Conservation (phyloP, 768 basidiomycete genomes). For the Tephrocybe sp. region DNA sequence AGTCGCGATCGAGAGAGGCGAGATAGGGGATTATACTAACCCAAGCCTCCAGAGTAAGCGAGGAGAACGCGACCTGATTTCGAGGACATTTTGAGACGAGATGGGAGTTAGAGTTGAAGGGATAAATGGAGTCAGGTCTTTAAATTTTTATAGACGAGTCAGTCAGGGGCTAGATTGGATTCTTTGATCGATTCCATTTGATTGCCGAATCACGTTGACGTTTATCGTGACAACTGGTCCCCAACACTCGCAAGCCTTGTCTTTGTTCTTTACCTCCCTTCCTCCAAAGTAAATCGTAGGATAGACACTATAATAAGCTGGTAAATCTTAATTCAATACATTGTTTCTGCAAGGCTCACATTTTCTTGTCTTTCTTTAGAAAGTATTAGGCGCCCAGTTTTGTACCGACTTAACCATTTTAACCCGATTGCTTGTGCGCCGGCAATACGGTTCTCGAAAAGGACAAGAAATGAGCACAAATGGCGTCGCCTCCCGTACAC, state of each 20-base stretch:
- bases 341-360: too few relatives aligned
- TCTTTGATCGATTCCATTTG: slow-evolving; percentile 7
- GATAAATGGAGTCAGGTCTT: background rate
- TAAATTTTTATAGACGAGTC: slow-evolving; percentile 4
- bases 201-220: slow-evolving; percentile 5
- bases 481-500: background rate
- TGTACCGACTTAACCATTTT: too few relatives aligned
- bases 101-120: slow-evolving; percentile 1
- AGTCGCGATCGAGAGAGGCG: slow-evolving; percentile 9
- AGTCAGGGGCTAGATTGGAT: slow-evolving; percentile 5
- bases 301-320: too few relatives aligned
- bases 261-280: background rate
- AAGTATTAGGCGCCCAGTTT: too few relatives aligned
- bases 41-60: slow-evolving; percentile 97
- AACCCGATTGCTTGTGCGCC: background rate
- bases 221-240: background rate
- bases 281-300: too few relatives aligned
- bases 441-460: background rate
- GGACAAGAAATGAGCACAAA: background rate
- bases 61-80: slow-evolving; percentile 85
- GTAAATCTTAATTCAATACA: too few relatives aligned
- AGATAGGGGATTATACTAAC: slow-evolving; percentile 51
- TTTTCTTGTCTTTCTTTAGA: too few relatives aligned
- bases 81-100: slow-evolving; percentile 38
- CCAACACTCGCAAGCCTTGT: background rate